Percentiles rank a stretch among this genome's conserved stretches.
phyloP scores from a whole-genome alignment of 2,329 filamentous ascomycete genomes.

The Lasiodiplodia sp. region DNA sequence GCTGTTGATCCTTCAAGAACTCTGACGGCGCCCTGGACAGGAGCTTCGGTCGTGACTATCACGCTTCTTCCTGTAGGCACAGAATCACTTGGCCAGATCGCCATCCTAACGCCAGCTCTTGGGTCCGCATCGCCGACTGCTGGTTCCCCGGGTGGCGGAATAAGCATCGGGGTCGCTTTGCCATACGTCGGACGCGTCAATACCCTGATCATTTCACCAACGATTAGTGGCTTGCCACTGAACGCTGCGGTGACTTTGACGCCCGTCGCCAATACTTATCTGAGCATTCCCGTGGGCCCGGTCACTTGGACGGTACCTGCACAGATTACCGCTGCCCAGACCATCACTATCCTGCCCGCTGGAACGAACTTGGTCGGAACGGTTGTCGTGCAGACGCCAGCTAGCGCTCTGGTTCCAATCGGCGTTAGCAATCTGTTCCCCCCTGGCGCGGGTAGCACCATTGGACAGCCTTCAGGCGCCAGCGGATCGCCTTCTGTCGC shows the following conservation, averaged over 20 bases:
- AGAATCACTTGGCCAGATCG: background rate
- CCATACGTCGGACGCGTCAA: too few relatives aligned
- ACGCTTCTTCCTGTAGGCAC: background rate
- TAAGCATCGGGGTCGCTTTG: too few relatives aligned
- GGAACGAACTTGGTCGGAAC: background rate
- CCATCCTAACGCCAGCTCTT: background rate
- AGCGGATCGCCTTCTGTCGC: background rate
- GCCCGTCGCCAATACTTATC: background rate
- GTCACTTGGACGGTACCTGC: constrained; percentile 1
- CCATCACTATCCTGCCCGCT: constrained; percentile 1
- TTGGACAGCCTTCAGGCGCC: background rate
- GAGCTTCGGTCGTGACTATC: background rate
- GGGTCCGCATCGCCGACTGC: background rate
- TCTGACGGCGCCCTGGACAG: background rate
- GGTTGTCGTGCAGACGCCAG: constrained; percentile 8
- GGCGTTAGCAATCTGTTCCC: too few relatives aligned
- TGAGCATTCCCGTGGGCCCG: constrained; percentile 2
- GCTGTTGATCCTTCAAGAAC: background rate
- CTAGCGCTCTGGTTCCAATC: too few relatives aligned
- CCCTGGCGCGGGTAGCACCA: background rate
- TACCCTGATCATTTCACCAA: background rate
- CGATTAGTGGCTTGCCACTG: background rate
- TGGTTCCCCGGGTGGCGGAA: background rate
- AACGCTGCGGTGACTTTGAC: background rate
- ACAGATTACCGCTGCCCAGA: background rate